Conservation (phyloP, 2,329 filamentous ascomycete genomes). For the Fusarium kyushuense region DNA sequence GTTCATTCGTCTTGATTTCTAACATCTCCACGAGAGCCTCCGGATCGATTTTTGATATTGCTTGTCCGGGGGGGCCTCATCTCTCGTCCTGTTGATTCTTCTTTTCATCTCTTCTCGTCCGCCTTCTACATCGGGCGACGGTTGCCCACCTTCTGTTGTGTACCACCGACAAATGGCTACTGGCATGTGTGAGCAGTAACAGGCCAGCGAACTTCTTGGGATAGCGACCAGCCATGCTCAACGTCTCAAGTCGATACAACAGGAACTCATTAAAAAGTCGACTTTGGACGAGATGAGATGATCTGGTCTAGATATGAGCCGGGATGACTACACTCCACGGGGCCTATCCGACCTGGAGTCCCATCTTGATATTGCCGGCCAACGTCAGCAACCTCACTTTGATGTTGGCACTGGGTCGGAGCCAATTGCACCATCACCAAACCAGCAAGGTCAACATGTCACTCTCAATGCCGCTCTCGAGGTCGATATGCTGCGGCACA, state of each 20-base stretch:
- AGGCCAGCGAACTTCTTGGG: slow-evolving; percentile 31
- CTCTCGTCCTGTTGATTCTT: slow-evolving; percentile 37
- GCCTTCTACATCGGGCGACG: slow-evolving; percentile 37
- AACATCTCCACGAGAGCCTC: slow-evolving; percentile 46
- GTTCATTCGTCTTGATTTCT: slow-evolving; percentile 47
- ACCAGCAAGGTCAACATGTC: slow-evolving; percentile 61
- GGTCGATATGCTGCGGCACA: slow-evolving; percentile 67
- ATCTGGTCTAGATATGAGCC: slow-evolving; percentile 49
- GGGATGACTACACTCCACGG: slow-evolving; percentile 50
- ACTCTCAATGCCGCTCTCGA: slow-evolving; percentile 62
- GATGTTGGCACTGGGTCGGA: slow-evolving; percentile 64
- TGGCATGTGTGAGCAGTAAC: slow-evolving; percentile 42
- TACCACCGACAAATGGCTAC: slow-evolving; percentile 43
- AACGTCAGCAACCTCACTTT: slow-evolving; percentile 62
- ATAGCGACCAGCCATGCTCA: slow-evolving; percentile 46
- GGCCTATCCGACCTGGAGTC: slow-evolving; percentile 50
- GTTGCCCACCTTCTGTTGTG: slow-evolving; percentile 43
- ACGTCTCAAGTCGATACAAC: slow-evolving; percentile 41
- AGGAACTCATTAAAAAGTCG: slow-evolving; percentile 44
- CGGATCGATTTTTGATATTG: slow-evolving; percentile 44
- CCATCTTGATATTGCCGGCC: slow-evolving; percentile 50
- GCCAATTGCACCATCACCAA: slow-evolving; percentile 61
- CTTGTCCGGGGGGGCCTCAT: slow-evolving; percentile 37
- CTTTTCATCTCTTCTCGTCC: slow-evolving; percentile 35
- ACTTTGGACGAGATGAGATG: slow-evolving; percentile 48